A percentile compares a stretch with the other conserved stretches of the same genome.
phyloP scores from a whole-genome alignment of 208 protist genomes.

The Trypanosoma brucei region DNA sequence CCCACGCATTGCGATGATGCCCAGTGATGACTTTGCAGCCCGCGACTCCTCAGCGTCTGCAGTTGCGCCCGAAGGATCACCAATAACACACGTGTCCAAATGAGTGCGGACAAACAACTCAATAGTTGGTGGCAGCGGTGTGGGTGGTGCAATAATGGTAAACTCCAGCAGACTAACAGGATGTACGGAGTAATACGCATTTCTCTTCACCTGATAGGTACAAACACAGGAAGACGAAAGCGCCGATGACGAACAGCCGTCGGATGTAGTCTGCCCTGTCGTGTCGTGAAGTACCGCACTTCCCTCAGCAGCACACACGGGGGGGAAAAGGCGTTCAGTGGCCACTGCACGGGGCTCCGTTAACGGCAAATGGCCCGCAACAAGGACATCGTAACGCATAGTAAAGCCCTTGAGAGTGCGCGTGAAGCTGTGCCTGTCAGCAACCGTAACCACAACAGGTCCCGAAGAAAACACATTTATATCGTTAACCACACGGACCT shows the following conservation, averaged over 20 bases:
- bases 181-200: constrained; percentile 79
- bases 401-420: constrained; percentile 42
- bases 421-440: constrained; percentile 33
- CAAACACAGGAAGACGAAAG: constrained; percentile 17
- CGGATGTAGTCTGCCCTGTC: too few relatives aligned
- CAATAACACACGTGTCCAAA: constrained; percentile 62
- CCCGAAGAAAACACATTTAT: constrained; percentile 62
- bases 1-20: constrained; percentile 40
- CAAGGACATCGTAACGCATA: constrained; percentile 77
- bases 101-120: constrained; percentile 47
- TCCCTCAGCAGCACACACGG: background rate
- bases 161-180: constrained; percentile 72
- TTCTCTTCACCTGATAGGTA: constrained; percentile 53
- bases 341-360: constrained; percentile 17
- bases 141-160: constrained; percentile 49
- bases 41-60: background rate
- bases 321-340: constrained; percentile 3
- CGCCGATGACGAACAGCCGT: background rate
- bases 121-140: constrained; percentile 45
- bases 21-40: constrained; percentile 7
- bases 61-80: constrained; percentile 39
- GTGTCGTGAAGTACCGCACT: too few relatives aligned
- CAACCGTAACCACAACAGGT: constrained; percentile 64
- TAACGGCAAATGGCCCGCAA: constrained; percentile 59
- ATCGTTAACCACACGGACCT: constrained; percentile 77